A percentile compares a stretch with the other conserved stretches of the same genome.
These are phyloP conservation scores for Thecamonas trahens DNA, from an alignment of 78 protist genomes.

Conservation along the genomic window DNA sequence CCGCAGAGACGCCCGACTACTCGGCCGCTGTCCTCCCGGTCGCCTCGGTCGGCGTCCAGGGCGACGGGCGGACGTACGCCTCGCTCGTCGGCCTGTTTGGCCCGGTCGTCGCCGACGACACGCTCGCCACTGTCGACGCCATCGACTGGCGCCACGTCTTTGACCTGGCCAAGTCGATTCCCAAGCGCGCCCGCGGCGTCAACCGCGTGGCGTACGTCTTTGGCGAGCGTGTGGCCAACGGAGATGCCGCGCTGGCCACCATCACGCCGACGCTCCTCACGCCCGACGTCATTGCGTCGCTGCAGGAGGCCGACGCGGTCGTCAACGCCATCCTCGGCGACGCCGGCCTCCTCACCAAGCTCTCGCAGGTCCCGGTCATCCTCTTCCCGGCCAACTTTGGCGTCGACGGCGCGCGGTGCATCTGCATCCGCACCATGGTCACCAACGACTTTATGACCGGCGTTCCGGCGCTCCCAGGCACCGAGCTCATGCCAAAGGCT, in stretches of 20 bases:
- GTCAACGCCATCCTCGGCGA: constrained; percentile 46
- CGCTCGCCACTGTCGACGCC: too few relatives aligned
- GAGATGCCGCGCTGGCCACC: not conserved
- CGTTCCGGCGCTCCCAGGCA: constrained; percentile 59
- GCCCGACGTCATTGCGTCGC: constrained; percentile 33
- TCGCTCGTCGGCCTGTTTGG: constrained; percentile 38
- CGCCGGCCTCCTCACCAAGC: constrained; percentile 29
- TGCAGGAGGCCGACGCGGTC: constrained; percentile 65
- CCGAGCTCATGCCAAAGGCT: constrained; percentile 6
- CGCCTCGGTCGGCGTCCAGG: constrained; percentile 89
- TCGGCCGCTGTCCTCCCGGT: constrained; percentile 79
- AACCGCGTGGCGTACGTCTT: too few relatives aligned
- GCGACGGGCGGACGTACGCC: constrained; percentile 88
- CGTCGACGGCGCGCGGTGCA: constrained; percentile 22
- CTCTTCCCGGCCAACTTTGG: constrained; percentile 51
- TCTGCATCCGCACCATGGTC: constrained; percentile 75
- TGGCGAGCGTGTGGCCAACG: too few relatives aligned
- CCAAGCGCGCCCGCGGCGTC: too few relatives aligned
- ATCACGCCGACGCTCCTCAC: constrained; percentile 55
- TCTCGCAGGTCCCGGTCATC: constrained; percentile 69
- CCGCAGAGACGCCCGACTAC: too few relatives aligned
- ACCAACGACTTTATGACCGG: constrained; percentile 86
- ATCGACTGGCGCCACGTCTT: too few relatives aligned
- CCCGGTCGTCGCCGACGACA: constrained; percentile 9
- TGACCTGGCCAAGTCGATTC: too few relatives aligned